Evolutionary conservation across 2,329 filamentous ascomycete genomes (phyloP).

Genomic region (Ascosphaera aggregata): DNA sequence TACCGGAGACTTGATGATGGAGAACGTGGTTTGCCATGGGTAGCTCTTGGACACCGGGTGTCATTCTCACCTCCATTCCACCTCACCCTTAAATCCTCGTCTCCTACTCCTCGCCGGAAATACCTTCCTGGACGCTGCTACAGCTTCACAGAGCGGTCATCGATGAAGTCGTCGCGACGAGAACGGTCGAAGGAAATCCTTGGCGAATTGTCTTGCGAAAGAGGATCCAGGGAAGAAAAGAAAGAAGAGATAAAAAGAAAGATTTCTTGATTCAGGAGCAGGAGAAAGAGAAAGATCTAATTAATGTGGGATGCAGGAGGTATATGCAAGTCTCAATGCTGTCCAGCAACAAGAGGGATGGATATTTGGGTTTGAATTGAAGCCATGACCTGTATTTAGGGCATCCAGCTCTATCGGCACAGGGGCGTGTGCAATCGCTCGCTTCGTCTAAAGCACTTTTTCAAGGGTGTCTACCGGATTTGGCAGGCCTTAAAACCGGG

Average conservation of each 20-base stretch:
- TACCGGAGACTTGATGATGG: constrained; percentile 9
- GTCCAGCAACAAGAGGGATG: not conserved
- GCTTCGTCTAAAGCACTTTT: no score
- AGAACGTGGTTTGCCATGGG: constrained; percentile 18
- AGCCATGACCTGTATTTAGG: no score
- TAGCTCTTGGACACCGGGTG: constrained; percentile 6
- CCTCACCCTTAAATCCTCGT: not conserved
- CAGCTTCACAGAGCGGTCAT: constrained; percentile 10
- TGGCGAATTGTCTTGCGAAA: constrained; percentile 7
- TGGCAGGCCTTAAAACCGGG: no score
- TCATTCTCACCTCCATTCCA: not conserved
- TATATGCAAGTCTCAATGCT: not conserved
- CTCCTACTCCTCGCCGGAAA: not conserved
- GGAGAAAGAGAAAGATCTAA: not conserved
- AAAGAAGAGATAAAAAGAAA: constrained; percentile 8
- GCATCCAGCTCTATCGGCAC: no score
- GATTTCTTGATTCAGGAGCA: not conserved
- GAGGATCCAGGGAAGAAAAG: no score
- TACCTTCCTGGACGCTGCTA: not conserved
- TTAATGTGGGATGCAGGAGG: not conserved
- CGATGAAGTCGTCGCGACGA: constrained; percentile 7
- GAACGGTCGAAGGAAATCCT: constrained; percentile 6
- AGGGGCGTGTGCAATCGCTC: no score
- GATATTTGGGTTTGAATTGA: not conserved
- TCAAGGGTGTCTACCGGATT: no score